Percentiles rank a stretch among this genome's conserved stretches.
These are phyloP conservation scores for Aethionema arabicum DNA, from an alignment of 345 rosid species.

Conservation along the genomic window DNA sequence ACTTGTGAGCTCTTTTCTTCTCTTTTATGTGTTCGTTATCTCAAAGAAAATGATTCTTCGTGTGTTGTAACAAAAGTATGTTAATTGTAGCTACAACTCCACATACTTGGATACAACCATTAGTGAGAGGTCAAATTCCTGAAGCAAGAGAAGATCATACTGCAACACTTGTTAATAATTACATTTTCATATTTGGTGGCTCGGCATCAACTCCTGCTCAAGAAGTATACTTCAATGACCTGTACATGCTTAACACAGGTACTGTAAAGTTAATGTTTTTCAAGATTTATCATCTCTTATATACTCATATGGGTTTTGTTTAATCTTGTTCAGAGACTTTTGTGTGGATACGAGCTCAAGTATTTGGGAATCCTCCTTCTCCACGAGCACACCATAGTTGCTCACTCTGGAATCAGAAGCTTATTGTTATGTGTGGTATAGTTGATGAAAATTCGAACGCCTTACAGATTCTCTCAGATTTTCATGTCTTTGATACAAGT, in stretches of 20 bases:
- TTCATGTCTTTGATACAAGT: slow-evolving; percentile 93
- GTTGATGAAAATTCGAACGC: slow-evolving; percentile 73
- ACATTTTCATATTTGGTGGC: slow-evolving; percentile 88
- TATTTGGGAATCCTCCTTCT: slow-evolving; percentile 81
- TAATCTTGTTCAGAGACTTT: slow-evolving; percentile 63
- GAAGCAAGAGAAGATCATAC: slow-evolving; percentile 91
- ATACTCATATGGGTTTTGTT: slow-evolving; percentile 3
- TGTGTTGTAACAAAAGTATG: neutral
- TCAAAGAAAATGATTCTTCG: slow-evolving; percentile 14
- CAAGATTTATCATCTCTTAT: neutral
- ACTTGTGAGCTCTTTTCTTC: slow-evolving; percentile 57
- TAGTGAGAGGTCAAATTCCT: slow-evolving; percentile 81
- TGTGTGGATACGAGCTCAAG: slow-evolving; percentile 71
- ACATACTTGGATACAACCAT: slow-evolving; percentile 75
- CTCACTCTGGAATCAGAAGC: slow-evolving; percentile 83
- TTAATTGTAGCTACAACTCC: slow-evolving; percentile 50
- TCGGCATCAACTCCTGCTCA: slow-evolving; percentile 57
- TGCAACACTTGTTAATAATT: slow-evolving; percentile 80
- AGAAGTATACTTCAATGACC: slow-evolving; percentile 83
- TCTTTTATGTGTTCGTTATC: neutral
- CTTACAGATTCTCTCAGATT: slow-evolving; percentile 74
- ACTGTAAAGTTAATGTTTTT: slow-evolving; percentile 2
- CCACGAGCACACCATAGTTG: slow-evolving; percentile 93
- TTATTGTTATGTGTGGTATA: slow-evolving; percentile 80
- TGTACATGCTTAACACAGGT: slow-evolving; percentile 89